These are phyloP conservation scores for Spathaspora sp. DNA, from an alignment of 1,139 yeast species.

Conservation along the genomic window DNA sequence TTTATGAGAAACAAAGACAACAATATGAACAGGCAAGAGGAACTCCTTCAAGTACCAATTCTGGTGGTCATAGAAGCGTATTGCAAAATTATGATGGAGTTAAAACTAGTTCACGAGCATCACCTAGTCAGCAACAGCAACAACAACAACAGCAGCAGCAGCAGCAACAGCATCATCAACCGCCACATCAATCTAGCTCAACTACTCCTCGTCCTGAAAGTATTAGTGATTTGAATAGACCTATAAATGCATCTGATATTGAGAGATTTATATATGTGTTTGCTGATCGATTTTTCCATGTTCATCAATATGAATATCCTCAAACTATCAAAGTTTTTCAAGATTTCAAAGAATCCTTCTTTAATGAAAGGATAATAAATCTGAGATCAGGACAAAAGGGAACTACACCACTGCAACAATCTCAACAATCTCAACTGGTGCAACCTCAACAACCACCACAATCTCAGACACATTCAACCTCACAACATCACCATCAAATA, in stretches of 20 bases:
- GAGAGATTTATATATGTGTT: constrained; percentile 49
- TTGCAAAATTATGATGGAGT: neutral
- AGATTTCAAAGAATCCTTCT: constrained; percentile 49
- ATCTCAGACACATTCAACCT: constrained; percentile 1
- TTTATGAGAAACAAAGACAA: neutral
- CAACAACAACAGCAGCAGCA: no score
- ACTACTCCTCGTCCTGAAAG: neutral
- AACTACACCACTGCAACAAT: constrained; percentile 17
- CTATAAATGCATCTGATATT: constrained; percentile 42
- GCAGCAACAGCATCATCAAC: no score
- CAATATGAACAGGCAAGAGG: neutral
- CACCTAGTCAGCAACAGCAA: neutral
- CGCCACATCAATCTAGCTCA: constrained; percentile 2
- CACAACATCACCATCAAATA: constrained; percentile 3
- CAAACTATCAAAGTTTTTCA: constrained; percentile 51
- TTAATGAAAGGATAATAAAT: constrained; percentile 47
- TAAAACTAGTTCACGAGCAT: neutral
- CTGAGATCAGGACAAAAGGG: constrained; percentile 29
- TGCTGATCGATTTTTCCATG: constrained; percentile 49
- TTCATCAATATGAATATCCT: constrained; percentile 46
- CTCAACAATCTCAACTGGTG: constrained; percentile 6
- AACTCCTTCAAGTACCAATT: neutral
- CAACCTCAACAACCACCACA: constrained; percentile 10
- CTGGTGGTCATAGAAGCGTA: neutral
- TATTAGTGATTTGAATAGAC: constrained; percentile 13